These are phyloP conservation scores for Nevesoporus exiguus DNA, from an alignment of 768 basidiomycete species.

Conservation along the genomic window DNA sequence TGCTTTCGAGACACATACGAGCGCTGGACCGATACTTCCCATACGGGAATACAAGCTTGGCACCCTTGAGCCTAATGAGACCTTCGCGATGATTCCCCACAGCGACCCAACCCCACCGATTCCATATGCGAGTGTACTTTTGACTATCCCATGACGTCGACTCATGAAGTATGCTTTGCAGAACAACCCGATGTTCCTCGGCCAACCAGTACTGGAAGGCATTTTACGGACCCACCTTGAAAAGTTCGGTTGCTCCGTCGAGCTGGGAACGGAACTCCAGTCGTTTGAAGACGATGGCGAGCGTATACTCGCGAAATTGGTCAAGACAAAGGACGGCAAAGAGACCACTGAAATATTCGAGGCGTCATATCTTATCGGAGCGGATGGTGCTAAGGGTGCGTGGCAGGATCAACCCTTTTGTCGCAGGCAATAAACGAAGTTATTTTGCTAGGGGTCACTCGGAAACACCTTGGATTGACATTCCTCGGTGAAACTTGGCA, in stretches of 20 bases:
- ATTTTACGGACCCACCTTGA: constrained; percentile 18
- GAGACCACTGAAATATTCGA: constrained; percentile 27
- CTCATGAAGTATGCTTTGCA: not conserved
- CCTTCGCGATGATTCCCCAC: not conserved
- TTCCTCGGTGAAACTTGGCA: constrained; percentile 41
- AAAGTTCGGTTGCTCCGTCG: constrained; percentile 31
- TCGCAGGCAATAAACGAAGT: too few relatives aligned
- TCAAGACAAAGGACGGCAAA: constrained; percentile 23
- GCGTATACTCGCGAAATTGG: constrained; percentile 36
- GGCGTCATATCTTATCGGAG: constrained; percentile 38
- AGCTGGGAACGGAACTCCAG: constrained; percentile 44
- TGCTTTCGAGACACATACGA: constrained; percentile 36
- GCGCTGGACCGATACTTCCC: constrained; percentile 24
- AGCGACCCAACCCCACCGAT: constrained; percentile 23
- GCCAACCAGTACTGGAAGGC: constrained; percentile 31
- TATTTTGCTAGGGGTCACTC: constrained; percentile 27
- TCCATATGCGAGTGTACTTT: constrained; percentile 24
- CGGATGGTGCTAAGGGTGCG: constrained; percentile 39
- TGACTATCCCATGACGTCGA: not conserved
- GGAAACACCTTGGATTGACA: constrained; percentile 39
- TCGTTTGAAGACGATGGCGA: constrained; percentile 40
- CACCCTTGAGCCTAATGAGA: constrained; percentile 16
- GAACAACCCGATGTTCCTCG: constrained; percentile 14
- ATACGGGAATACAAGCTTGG: constrained; percentile 35
- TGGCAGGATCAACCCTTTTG: not conserved